phyloP scores from a whole-genome alignment of 495 filamentous ascomycete genomes.

The Podospora bellae-mahoneyi region DNA sequence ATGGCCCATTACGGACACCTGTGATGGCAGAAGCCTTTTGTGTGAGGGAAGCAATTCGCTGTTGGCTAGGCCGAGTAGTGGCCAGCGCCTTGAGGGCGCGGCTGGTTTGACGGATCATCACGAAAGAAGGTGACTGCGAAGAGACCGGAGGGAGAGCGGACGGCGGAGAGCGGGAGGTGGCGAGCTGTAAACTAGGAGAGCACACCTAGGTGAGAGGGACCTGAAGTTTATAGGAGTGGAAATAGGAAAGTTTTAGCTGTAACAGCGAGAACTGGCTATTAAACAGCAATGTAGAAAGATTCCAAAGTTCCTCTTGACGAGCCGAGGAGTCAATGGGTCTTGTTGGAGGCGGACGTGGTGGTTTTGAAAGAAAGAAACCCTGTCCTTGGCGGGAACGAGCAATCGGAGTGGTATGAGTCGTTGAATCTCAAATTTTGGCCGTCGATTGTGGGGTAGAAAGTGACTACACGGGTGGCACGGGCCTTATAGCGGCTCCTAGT shows the following conservation, averaged over 20 bases:
- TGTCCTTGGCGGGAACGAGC: conserved; percentile 20
- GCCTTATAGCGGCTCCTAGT: conserved; percentile 17
- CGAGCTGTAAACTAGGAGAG: neutral
- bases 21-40: conserved; percentile 28
- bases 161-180: conserved; percentile 18
- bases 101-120: conserved; percentile 45
- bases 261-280: conserved; percentile 17
- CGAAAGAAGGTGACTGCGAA: conserved; percentile 4
- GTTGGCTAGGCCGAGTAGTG: conserved; percentile 34
- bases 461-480: conserved; percentile 21
- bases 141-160: conserved; percentile 7
- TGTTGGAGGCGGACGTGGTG: conserved; percentile 6
- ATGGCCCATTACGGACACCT: conserved; percentile 28
- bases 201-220: neutral
- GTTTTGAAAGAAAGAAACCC: conserved; percentile 22
- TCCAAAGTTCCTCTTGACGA: conserved; percentile 20
- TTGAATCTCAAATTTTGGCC: conserved; percentile 18
- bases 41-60: conserved; percentile 29
- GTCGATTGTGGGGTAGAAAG: conserved; percentile 34
- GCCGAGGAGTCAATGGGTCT: conserved; percentile 23
- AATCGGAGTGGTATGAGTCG: conserved; percentile 25
- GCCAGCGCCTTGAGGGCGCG: conserved; percentile 44
- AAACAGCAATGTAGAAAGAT: conserved; percentile 13
- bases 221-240: conserved; percentile 9
- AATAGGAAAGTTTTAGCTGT: conserved; percentile 13